phyloP scores from a whole-genome alignment of 176 grass and related monocot genomes.

The Raddia distichophylla region DNA sequence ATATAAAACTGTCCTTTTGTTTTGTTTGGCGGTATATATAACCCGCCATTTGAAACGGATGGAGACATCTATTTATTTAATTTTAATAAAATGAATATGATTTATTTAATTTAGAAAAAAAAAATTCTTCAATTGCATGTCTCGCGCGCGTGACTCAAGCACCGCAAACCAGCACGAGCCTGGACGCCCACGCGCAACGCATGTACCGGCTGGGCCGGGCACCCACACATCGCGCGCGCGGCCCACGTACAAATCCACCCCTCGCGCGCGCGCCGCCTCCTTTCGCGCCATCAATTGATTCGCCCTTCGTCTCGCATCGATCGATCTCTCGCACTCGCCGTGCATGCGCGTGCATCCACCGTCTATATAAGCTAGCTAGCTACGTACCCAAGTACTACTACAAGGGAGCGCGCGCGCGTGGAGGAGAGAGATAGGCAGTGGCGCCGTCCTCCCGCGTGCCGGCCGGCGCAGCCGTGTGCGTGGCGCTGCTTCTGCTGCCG shows the following conservation, averaged over 20 bases:
- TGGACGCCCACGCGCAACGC: conserved; percentile 2
- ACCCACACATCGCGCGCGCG: too few relatives aligned
- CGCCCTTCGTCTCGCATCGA: not conserved
- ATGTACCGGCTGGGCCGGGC: too few relatives aligned
- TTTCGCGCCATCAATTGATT: not conserved
- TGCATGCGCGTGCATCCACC: not conserved
- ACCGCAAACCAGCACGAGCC: conserved; percentile 36
- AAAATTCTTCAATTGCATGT: too few relatives aligned
- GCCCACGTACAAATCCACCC: conserved; percentile 27
- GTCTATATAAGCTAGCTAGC: too few relatives aligned
- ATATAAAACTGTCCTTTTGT: too few relatives aligned
- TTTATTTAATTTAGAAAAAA: too few relatives aligned
- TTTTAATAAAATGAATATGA: too few relatives aligned
- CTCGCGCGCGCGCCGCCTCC: conserved; percentile 17
- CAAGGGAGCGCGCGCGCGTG: too few relatives aligned
- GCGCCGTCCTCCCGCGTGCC: not conserved
- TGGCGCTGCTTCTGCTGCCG: conserved; percentile 24
- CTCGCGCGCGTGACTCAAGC: conserved; percentile 43
- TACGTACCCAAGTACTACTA: too few relatives aligned
- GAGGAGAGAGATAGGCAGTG: not conserved
- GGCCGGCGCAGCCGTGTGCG: not conserved
- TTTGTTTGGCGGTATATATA: too few relatives aligned
- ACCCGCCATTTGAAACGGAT: too few relatives aligned
- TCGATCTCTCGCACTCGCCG: not conserved
- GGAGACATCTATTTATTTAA: too few relatives aligned